Percentiles rank a stretch among this genome's conserved stretches.
Conservation (phyloP, 352 stramenopile genomes). For the Hyaloperonospora brassicae region DNA sequence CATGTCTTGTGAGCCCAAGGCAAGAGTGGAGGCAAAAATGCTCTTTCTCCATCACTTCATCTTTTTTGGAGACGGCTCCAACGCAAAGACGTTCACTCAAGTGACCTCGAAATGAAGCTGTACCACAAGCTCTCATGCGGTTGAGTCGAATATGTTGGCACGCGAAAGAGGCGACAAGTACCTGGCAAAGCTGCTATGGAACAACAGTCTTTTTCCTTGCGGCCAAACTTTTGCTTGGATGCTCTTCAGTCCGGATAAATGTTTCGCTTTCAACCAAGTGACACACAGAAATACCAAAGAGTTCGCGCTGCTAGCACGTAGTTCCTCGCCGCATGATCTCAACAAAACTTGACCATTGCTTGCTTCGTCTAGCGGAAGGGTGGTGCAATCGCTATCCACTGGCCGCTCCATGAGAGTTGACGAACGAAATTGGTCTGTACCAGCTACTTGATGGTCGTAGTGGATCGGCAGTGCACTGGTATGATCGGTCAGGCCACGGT, state of each 20-base stretch:
- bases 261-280: constrained; percentile 50
- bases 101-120: too few species aligned
- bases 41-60: too few species aligned
- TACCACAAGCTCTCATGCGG: too few species aligned
- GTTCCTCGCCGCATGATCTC: constrained; percentile 57
- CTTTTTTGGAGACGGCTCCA: too few species aligned
- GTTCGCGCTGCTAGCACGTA: constrained; percentile 39
- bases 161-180: too few species aligned
- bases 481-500: constrained; percentile 74
- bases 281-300: constrained; percentile 78
- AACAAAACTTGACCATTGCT: constrained; percentile 77
- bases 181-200: too few species aligned
- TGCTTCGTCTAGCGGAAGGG: constrained; percentile 88
- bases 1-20: too few species aligned
- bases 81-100: too few species aligned
- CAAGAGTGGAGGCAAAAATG: too few species aligned
- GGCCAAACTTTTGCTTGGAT: too few species aligned
- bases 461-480: constrained; percentile 87
- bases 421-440: constrained; percentile 79
- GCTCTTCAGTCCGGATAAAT: constrained; percentile 16
- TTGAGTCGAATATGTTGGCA: too few species aligned
- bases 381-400: constrained; percentile 81
- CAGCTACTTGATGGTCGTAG: constrained; percentile 93
- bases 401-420: constrained; percentile 85
- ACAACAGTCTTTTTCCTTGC: too few species aligned